phyloP scores from a whole-genome alignment of 352 stramenopile genomes.

The Phytophthora meadii region DNA sequence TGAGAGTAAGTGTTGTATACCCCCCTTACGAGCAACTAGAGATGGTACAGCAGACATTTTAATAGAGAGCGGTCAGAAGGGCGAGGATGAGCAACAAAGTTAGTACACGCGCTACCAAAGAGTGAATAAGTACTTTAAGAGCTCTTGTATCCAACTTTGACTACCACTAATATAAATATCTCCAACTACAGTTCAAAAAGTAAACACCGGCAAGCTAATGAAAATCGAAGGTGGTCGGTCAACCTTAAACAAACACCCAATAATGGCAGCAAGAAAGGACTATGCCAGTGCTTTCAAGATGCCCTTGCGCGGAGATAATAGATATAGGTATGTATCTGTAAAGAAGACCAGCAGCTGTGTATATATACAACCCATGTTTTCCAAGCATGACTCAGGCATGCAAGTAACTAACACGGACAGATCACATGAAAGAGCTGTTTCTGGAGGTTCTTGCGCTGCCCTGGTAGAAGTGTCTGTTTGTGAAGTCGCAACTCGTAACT shows the following conservation, averaged over 20 bases:
- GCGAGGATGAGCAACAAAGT: not conserved
- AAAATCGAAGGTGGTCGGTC: too few relatives aligned
- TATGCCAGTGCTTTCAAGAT: too few relatives aligned
- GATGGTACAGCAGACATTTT: not conserved
- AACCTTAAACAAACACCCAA: too few relatives aligned
- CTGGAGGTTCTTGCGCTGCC: not conserved
- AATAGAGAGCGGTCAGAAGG: slow-evolving; percentile 1
- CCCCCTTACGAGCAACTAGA: slow-evolving; percentile 1
- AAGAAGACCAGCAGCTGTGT: not conserved
- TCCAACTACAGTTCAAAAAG: too few relatives aligned
- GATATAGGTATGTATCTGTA: too few relatives aligned
- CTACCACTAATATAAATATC: too few relatives aligned
- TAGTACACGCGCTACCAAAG: too few relatives aligned
- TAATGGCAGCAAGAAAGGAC: too few relatives aligned
- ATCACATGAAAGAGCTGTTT: not conserved
- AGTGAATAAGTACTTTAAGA: too few relatives aligned
- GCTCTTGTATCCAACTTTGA: too few relatives aligned
- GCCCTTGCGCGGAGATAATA: too few relatives aligned
- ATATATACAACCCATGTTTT: not conserved
- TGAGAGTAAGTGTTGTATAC: not conserved
- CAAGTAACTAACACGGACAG: not conserved
- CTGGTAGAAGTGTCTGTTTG: not conserved
- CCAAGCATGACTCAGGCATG: not conserved
- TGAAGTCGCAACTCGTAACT: not conserved
- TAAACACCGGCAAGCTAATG: too few relatives aligned